Percentiles rank a stretch among this genome's conserved stretches.
Conservation (phyloP, 1,284 basidiomycete genomes). For the Apiotrichum brassicae region DNA sequence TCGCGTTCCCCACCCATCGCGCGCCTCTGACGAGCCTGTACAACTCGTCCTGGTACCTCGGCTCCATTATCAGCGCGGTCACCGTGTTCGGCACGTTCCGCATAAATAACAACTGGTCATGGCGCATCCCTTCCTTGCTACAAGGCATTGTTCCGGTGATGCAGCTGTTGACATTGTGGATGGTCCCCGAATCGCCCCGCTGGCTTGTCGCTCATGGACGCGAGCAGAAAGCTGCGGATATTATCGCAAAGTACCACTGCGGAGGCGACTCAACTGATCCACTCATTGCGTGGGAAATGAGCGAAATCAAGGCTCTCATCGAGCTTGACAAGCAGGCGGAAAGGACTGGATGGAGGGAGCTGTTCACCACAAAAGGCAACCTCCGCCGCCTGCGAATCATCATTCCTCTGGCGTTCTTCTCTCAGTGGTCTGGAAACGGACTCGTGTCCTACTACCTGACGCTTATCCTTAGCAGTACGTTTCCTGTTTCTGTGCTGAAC, state of each 20-base stretch:
- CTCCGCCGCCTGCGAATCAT: conserved; percentile 29
- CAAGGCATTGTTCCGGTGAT: conserved; percentile 45
- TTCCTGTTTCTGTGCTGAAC: neutral
- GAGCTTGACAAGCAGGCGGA: conserved; percentile 17
- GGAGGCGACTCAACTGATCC: conserved; percentile 29
- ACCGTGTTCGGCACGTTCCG: conserved; percentile 27
- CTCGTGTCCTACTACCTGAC: conserved; percentile 56
- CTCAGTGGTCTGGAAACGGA: conserved; percentile 33
- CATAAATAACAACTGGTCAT: conserved; percentile 28
- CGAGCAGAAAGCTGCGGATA: conserved; percentile 54
- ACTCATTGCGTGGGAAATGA: conserved; percentile 38
- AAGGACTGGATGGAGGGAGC: conserved; percentile 47
- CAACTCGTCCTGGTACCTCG: conserved; percentile 24
- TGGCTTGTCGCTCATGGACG: conserved; percentile 22
- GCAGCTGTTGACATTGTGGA: conserved; percentile 15
- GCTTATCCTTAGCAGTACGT: conserved; percentile 56
- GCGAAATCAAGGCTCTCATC: conserved; percentile 43
- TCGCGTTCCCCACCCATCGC: conserved; percentile 69
- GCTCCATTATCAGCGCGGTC: conserved; percentile 7
- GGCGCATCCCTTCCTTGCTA: conserved; percentile 48
- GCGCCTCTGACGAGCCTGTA: conserved; percentile 47
- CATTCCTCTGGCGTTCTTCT: conserved; percentile 36
- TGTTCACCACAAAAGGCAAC: conserved; percentile 21
- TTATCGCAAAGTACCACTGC: conserved; percentile 79
- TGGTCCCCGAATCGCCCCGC: conserved; percentile 25